Conservation (phyloP, 371 early-diverging fungal genomes). For the Mucor racemosus region DNA sequence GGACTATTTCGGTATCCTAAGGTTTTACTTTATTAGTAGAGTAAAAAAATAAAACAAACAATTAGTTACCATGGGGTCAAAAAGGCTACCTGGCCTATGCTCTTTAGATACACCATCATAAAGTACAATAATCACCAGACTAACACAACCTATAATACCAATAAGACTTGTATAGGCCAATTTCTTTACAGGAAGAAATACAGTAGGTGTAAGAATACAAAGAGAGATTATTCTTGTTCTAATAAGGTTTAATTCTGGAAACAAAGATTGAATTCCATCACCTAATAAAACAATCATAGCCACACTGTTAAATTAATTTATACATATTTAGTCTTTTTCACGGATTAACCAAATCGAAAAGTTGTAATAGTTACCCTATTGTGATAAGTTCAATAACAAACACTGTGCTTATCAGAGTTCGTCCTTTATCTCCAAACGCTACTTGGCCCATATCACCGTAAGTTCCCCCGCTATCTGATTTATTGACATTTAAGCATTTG, state of each 20-base stretch:
- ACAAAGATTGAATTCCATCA: constrained; percentile 40
- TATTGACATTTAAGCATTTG: constrained; percentile 50
- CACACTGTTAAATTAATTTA: constrained; percentile 24
- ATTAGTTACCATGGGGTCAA: constrained; percentile 49
- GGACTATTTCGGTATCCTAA: constrained; percentile 41
- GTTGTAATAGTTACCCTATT: constrained; percentile 37
- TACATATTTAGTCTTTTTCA: not conserved
- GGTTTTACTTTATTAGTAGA: not conserved
- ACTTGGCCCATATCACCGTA: constrained; percentile 71
- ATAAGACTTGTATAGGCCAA: constrained; percentile 54
- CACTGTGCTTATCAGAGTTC: constrained; percentile 47
- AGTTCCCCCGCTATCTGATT: constrained; percentile 28
- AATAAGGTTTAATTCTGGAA: constrained; percentile 23
- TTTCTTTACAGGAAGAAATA: constrained; percentile 43
- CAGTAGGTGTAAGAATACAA: constrained; percentile 27
- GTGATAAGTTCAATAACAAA: constrained; percentile 68
- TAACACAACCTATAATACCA: constrained; percentile 51
- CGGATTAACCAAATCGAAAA: too few species aligned
- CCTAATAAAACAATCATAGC: constrained; percentile 42
- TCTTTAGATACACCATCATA: constrained; percentile 51
- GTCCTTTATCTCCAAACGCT: constrained; percentile 64
- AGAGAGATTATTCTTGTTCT: constrained; percentile 23
- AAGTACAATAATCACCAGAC: constrained; percentile 45
- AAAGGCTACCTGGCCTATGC: constrained; percentile 60
- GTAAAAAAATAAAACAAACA: not conserved